These are phyloP conservation scores for Aspergillus costaricaensis DNA, from an alignment of 2,329 filamentous ascomycete species.

Conservation along the genomic window DNA sequence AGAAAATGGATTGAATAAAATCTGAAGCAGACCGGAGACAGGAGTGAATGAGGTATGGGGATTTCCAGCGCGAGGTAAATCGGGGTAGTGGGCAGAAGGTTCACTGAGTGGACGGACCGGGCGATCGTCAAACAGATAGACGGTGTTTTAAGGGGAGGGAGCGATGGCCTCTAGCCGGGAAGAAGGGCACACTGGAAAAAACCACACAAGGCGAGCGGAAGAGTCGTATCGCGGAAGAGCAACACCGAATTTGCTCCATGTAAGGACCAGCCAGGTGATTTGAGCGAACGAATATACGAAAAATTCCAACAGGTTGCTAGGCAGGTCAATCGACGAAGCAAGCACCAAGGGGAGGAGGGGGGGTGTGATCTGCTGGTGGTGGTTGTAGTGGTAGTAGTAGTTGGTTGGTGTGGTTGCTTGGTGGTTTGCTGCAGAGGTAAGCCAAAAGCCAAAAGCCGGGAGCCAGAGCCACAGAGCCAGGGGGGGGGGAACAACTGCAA, in stretches of 20 bases:
- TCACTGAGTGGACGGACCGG: constrained; percentile 15
- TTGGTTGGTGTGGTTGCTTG: too few relatives aligned
- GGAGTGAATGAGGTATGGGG: constrained; percentile 9
- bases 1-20: constrained; percentile 8
- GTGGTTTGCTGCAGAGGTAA: neutral
- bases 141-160: constrained; percentile 28
- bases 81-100: constrained; percentile 17
- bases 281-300: constrained; percentile 12
- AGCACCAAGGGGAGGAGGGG: neutral
- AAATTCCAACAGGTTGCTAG: constrained; percentile 13
- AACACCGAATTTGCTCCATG: constrained; percentile 14
- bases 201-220: constrained; percentile 20
- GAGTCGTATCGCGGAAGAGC: constrained; percentile 7
- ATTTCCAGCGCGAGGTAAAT: constrained; percentile 11
- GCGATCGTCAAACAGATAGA: constrained; percentile 21
- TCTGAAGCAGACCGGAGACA: constrained; percentile 1
- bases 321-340: constrained; percentile 12
- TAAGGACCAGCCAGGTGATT: constrained; percentile 26
- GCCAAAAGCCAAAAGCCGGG: neutral
- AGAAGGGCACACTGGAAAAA: constrained; percentile 26
- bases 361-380: constrained; percentile 16
- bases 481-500: constrained; percentile 1
- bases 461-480: constrained; percentile 5
- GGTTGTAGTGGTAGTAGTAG: neutral
- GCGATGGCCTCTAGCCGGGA: constrained; percentile 27